Conservation (phyloP, 805 yeast species). For the Zygoascus flipseniorum region DNA sequence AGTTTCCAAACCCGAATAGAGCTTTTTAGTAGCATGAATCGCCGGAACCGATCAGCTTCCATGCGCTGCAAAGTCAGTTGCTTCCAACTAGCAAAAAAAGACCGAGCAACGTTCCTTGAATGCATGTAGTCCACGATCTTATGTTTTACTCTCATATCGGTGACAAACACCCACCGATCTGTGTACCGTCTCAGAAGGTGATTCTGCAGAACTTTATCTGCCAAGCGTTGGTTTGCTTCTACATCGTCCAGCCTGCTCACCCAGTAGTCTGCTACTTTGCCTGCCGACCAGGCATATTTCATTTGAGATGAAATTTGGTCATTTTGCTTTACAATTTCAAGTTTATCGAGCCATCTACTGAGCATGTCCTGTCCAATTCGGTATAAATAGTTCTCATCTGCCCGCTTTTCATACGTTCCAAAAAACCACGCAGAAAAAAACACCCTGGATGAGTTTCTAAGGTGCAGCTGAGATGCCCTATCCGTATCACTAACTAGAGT, state of each 20-base stretch:
- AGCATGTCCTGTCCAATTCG: background rate
- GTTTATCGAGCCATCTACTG: background rate
- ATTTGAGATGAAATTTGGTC: background rate
- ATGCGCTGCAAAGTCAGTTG: background rate
- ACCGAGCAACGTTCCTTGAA: background rate
- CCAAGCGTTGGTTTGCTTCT: background rate
- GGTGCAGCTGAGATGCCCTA: background rate
- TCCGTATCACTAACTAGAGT: background rate
- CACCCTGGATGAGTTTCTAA: background rate
- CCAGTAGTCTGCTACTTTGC: background rate
- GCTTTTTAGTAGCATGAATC: constrained; percentile 6
- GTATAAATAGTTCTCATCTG: background rate
- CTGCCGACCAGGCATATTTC: background rate
- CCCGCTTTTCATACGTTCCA: background rate
- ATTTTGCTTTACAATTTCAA: background rate
- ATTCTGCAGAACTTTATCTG: background rate
- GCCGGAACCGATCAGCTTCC: constrained; percentile 13
- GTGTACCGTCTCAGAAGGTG: background rate
- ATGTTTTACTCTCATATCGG: background rate
- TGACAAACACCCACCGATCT: constrained; percentile 5
- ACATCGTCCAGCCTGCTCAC: background rate
- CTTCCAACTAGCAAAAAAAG: background rate
- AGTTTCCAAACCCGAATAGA: constrained; percentile 11
- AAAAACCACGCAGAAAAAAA: background rate
- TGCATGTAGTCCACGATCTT: background rate